A percentile compares a stretch with the other conserved stretches of the same genome.
Evolutionary conservation across 345 rosid genomes (phyloP).

Genomic region (Corymbia maculata): DNA sequence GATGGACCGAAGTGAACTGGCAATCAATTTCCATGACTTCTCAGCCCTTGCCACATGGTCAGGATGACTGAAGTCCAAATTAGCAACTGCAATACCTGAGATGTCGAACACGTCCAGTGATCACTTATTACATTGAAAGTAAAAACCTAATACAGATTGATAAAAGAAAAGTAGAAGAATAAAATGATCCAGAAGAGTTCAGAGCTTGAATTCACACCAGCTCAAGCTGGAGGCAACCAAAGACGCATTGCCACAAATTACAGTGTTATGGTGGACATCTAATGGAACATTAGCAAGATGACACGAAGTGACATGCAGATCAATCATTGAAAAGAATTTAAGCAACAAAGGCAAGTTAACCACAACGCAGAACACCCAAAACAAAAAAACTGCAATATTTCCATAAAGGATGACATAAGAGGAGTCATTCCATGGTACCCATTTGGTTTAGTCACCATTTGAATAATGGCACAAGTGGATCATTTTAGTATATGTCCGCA

Average conservation of each 20-base stretch:
- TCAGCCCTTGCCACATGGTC: slow-evolving; percentile 65
- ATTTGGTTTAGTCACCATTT: neutral
- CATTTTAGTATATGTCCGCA: neutral
- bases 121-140: neutral
- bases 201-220: neutral
- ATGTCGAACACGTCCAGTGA: neutral
- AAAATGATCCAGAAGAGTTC: neutral
- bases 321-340: neutral
- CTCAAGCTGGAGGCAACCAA: neutral
- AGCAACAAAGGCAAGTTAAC: neutral
- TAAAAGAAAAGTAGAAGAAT: neutral
- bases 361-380: neutral
- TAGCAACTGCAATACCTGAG: slow-evolving; percentile 74
- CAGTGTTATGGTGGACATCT: neutral
- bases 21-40: slow-evolving; percentile 89
- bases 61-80: slow-evolving; percentile 55
- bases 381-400: neutral
- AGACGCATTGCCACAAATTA: neutral
- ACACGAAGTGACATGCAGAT: neutral
- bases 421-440: neutral
- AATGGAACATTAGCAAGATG: neutral
- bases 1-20: slow-evolving; percentile 67
- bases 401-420: neutral
- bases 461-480: neutral
- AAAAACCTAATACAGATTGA: neutral